Conservation (phyloP, 2,329 filamentous ascomycete genomes). For the Aspergillus alliaceus region DNA sequence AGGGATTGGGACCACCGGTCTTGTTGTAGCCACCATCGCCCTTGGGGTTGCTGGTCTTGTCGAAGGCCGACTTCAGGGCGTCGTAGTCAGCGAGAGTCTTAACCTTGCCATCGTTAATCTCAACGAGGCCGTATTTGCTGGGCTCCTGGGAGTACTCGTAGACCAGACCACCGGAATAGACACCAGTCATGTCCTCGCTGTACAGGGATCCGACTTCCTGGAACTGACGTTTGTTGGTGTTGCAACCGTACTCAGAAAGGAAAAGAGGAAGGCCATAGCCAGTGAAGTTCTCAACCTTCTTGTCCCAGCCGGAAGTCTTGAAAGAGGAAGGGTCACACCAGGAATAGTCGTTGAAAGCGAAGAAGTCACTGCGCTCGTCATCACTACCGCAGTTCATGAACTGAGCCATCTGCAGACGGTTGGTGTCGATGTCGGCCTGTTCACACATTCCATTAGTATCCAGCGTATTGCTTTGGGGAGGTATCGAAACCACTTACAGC, state of each 20-base stretch:
- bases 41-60: conserved; percentile 50
- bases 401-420: conserved; percentile 79
- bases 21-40: conserved; percentile 62
- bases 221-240: conserved; percentile 77
- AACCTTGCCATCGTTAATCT: conserved; percentile 58
- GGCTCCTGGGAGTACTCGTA: conserved; percentile 92
- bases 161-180: conserved; percentile 94
- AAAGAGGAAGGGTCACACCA: conserved; percentile 79
- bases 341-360: conserved; percentile 85
- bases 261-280: conserved; percentile 88
- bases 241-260: conserved; percentile 93
- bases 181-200: conserved; percentile 74
- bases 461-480: not conserved
- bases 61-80: conserved; percentile 53
- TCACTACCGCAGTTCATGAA: conserved; percentile 94
- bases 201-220: conserved; percentile 78
- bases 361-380: conserved; percentile 80
- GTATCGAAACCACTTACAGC: conserved; percentile 35
- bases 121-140: conserved; percentile 78
- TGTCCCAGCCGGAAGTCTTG: conserved; percentile 72
- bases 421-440: conserved; percentile 75
- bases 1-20: conserved; percentile 52
- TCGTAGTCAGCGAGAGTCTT: conserved; percentile 64
- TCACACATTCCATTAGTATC: not conserved
- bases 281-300: conserved; percentile 84